A percentile compares a stretch with the other conserved stretches of the same genome.
phyloP scores from a whole-genome alignment of 192 early-diverging fungal genomes.

The Coemansia reversa region DNA sequence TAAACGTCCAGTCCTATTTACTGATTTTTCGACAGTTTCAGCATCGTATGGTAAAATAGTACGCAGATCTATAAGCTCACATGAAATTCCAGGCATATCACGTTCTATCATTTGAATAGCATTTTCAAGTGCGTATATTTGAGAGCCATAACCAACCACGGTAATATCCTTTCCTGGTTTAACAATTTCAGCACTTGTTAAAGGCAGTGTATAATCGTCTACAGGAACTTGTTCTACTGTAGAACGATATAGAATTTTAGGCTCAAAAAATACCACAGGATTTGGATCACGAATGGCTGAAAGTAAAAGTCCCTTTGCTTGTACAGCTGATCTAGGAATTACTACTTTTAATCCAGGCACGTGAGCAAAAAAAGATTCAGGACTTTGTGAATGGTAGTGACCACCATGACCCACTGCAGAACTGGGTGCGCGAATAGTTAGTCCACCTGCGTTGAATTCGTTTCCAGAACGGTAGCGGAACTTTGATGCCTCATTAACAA shows the following conservation, averaged over 20 bases:
- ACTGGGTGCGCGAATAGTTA: slow-evolving; percentile 88
- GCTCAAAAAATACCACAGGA: slow-evolving; percentile 95
- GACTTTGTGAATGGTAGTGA: slow-evolving; percentile 93
- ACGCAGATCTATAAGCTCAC: slow-evolving; percentile 91
- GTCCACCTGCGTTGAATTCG: slow-evolving; percentile 83
- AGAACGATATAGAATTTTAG: slow-evolving; percentile 93
- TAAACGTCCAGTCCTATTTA: slow-evolving; percentile 90
- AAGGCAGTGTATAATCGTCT: slow-evolving; percentile 85
- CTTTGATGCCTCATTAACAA: slow-evolving; percentile 98
- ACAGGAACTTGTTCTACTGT: slow-evolving; percentile 94
- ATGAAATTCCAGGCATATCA: slow-evolving; percentile 78
- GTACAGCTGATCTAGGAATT: slow-evolving; percentile 86
- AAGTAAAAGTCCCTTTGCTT: slow-evolving; percentile 92
- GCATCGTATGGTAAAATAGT: slow-evolving; percentile 90
- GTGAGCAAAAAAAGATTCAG: slow-evolving; percentile 95
- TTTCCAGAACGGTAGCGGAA: slow-evolving; percentile 95
- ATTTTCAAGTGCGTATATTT: slow-evolving; percentile 90
- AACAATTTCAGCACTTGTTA: slow-evolving; percentile 90
- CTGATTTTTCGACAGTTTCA: slow-evolving; percentile 85
- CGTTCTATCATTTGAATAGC: slow-evolving; percentile 85
- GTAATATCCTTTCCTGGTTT: slow-evolving; percentile 85
- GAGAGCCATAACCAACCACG: slow-evolving; percentile 88
- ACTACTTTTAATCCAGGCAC: slow-evolving; percentile 93
- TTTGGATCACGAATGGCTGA: slow-evolving; percentile 89
- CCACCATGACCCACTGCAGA: slow-evolving; percentile 96